A percentile compares a stretch with the other conserved stretches of the same genome.
Conservation (phyloP, 2,329 filamentous ascomycete genomes). For the Septoria linicola region DNA sequence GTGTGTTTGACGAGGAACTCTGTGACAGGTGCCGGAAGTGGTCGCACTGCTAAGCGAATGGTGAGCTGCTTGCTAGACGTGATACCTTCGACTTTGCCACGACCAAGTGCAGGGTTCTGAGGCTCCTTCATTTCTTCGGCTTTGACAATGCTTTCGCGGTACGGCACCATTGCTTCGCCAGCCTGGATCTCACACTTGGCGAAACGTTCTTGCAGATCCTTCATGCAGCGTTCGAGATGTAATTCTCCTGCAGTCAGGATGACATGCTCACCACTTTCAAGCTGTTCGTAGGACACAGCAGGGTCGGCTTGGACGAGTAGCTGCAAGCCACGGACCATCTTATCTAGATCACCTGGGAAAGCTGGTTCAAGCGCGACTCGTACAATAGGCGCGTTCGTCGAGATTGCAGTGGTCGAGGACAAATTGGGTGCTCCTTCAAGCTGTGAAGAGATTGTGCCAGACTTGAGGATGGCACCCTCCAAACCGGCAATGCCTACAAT, state of each 20-base stretch:
- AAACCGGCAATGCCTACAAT: slow-evolving; percentile 94
- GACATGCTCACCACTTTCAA: slow-evolving; percentile 91
- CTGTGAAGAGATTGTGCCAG: slow-evolving; percentile 86
- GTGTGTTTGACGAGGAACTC: slow-evolving; percentile 82
- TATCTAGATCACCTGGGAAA: slow-evolving; percentile 85
- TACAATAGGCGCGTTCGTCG: slow-evolving; percentile 76
- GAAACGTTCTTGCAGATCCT: slow-evolving; percentile 88
- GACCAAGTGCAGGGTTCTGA: slow-evolving; percentile 78
- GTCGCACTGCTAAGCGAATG: slow-evolving; percentile 72
- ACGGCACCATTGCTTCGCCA: slow-evolving; percentile 91
- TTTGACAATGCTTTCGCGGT: slow-evolving; percentile 81
- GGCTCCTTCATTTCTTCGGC: slow-evolving; percentile 90
- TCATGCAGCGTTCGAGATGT: slow-evolving; percentile 89
- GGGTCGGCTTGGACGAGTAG: slow-evolving; percentile 92
- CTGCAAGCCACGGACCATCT: slow-evolving; percentile 86
- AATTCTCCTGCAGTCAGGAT: slow-evolving; percentile 90
- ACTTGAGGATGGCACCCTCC: slow-evolving; percentile 91
- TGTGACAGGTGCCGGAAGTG: slow-evolving; percentile 74
- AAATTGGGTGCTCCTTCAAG: slow-evolving; percentile 85
- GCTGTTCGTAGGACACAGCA: slow-evolving; percentile 91
- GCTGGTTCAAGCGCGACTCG: slow-evolving; percentile 92
- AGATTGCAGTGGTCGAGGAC: slow-evolving; percentile 76
- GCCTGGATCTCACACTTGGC: slow-evolving; percentile 93
- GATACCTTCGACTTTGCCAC: slow-evolving; percentile 72
- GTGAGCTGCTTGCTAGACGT: slow-evolving; percentile 86